Conservation (phyloP, 352 stramenopile genomes). For the Phytophthora foliorum region DNA sequence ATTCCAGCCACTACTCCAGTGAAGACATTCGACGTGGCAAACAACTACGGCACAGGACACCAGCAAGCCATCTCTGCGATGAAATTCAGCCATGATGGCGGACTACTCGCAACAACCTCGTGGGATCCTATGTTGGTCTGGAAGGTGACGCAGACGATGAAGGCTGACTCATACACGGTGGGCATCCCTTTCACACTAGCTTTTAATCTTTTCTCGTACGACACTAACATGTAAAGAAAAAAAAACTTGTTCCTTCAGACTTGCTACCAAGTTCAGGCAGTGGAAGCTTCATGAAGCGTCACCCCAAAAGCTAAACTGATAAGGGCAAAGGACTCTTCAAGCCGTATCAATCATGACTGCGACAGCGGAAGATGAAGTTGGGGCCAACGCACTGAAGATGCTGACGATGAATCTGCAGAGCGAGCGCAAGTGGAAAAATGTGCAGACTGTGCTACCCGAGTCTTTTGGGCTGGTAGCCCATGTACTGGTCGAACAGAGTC, state of each 20-base stretch:
- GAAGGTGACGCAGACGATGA: constrained; percentile 20
- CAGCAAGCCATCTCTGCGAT: constrained; percentile 68
- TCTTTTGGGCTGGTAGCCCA: constrained; percentile 50
- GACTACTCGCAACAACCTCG: constrained; percentile 56
- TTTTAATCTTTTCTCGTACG: neutral
- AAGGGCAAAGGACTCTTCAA: neutral
- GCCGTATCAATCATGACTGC: neutral
- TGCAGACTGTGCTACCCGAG: constrained; percentile 58
- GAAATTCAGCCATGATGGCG: constrained; percentile 45
- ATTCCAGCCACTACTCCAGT: neutral
- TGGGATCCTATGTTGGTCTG: constrained; percentile 76
- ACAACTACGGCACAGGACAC: constrained; percentile 40
- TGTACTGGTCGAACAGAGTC: constrained; percentile 51
- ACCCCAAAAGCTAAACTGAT: constrained; percentile 5
- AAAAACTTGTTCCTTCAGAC: no score
- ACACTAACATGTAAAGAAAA: no score
- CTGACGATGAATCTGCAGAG: constrained; percentile 41
- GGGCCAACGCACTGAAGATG: constrained; percentile 2
- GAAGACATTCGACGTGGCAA: constrained; percentile 26
- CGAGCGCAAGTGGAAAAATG: constrained; percentile 73
- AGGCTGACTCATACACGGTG: neutral
- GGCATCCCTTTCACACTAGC: neutral
- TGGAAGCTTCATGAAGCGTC: constrained; percentile 24
- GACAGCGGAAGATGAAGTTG: neutral
- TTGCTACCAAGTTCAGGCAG: no score